Evolutionary conservation across 345 rosid genomes (phyloP).

Genomic region (Gossypium thurberi): DNA sequence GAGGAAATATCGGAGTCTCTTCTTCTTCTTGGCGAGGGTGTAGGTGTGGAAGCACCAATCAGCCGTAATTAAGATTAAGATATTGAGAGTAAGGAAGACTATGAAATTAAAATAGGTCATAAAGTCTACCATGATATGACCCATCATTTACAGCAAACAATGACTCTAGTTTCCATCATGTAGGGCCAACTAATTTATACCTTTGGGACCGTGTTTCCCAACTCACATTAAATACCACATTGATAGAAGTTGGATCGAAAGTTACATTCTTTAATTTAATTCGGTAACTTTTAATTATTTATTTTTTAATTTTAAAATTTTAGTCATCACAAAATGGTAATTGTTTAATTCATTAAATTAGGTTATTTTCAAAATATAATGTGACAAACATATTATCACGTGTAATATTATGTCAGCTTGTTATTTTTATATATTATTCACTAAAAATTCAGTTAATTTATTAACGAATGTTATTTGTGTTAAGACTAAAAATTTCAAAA

Average conservation of each 20-base stretch:
- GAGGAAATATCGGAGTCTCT: neutral
- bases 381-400: too few species aligned
- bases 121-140: neutral
- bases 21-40: neutral
- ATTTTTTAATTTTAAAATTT: too few species aligned
- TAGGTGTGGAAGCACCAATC: neutral
- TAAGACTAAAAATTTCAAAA: too few species aligned
- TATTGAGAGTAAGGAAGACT: too few species aligned
- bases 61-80: neutral
- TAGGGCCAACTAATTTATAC: neutral
- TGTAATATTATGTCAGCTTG: too few species aligned
- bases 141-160: neutral
- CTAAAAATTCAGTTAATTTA: too few species aligned
- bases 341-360: too few species aligned
- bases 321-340: accelerated
- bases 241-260: neutral
- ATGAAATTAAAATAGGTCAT: neutral
- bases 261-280: too few species aligned
- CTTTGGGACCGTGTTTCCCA: neutral
- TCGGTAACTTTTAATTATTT: too few species aligned
- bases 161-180: neutral
- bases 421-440: too few species aligned
- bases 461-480: too few species aligned
- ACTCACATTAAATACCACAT: neutral
- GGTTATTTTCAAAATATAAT: too few species aligned